A percentile compares a stretch with the other conserved stretches of the same genome.
These are phyloP conservation scores for Globisporangium echinulatum DNA, from an alignment of 352 stramenopile species.

Conservation along the genomic window DNA sequence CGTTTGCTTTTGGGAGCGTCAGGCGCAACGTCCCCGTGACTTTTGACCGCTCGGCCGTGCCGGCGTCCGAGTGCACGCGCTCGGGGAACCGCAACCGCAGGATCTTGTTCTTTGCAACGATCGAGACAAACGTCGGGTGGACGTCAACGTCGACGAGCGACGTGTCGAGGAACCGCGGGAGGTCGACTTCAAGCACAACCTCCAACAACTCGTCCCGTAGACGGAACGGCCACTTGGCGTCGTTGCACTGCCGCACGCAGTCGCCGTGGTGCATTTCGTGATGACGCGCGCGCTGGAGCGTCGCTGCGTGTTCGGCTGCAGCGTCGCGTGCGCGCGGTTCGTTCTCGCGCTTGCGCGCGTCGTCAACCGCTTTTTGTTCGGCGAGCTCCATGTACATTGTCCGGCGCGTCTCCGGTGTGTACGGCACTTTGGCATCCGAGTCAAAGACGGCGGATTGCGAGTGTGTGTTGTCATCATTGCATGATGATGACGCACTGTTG, in stretches of 20 bases:
- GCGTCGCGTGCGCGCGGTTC: slow-evolving; percentile 79
- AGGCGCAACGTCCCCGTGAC: slow-evolving; percentile 41
- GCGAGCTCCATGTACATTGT: slow-evolving; percentile 92
- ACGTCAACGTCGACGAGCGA: slow-evolving; percentile 93
- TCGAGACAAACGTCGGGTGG: slow-evolving; percentile 89
- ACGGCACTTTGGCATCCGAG: slow-evolving; percentile 53
- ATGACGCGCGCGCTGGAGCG: slow-evolving; percentile 28
- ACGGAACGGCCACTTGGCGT: slow-evolving; percentile 87
- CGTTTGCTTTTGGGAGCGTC: slow-evolving; percentile 45
- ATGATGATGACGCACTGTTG: slow-evolving; percentile 4
- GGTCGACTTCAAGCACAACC: slow-evolving; percentile 73
- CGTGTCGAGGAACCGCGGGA: slow-evolving; percentile 87
- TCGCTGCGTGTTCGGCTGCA: slow-evolving; percentile 78
- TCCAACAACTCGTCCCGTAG: slow-evolving; percentile 48
- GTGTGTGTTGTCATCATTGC: slow-evolving; percentile 22
- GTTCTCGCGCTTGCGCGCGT: slow-evolving; percentile 72
- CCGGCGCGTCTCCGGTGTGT: slow-evolving; percentile 51
- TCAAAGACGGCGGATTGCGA: slow-evolving; percentile 19
- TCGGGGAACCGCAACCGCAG: slow-evolving; percentile 54
- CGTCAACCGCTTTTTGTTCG: slow-evolving; percentile 91
- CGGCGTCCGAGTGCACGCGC: slow-evolving; percentile 43
- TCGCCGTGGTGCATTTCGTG: slow-evolving; percentile 28
- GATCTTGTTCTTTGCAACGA: slow-evolving; percentile 92
- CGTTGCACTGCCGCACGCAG: slow-evolving; percentile 85
- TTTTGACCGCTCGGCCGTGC: slow-evolving; percentile 50